Percentiles rank a stretch among this genome's conserved stretches.
Conservation (phyloP, 495 filamentous ascomycete species). For the Neurospora discreta region DNA sequence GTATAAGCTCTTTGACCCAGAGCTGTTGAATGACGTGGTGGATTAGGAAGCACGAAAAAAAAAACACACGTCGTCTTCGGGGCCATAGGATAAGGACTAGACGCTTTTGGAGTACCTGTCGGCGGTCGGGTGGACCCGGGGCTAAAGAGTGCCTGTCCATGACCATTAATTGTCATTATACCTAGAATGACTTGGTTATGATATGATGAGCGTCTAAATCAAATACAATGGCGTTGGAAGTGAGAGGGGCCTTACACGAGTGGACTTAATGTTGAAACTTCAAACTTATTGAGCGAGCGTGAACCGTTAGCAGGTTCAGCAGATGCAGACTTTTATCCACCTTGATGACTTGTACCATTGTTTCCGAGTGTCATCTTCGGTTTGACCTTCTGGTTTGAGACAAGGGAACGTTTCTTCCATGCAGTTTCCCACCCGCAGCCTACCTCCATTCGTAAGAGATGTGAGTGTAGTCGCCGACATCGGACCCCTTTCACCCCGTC, state of each 20-base stretch:
- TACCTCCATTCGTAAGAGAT: not conserved
- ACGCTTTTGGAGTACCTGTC: not conserved
- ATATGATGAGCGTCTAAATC: not conserved
- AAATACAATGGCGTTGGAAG: not conserved
- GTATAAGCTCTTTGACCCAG: constrained; percentile 52
- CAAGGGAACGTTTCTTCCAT: not conserved
- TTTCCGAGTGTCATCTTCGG: not conserved
- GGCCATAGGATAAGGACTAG: not conserved
- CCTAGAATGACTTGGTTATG: not conserved
- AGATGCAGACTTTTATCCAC: not conserved
- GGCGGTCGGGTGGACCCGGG: not conserved
- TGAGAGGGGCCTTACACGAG: not conserved
- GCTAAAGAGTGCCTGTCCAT: not conserved
- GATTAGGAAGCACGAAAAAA: not conserved
- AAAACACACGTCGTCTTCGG: not conserved
- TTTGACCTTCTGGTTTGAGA: not conserved
- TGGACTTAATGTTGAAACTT: not conserved
- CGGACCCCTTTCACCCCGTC: not conserved
- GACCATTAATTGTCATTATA: not conserved
- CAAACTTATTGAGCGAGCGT: not conserved
- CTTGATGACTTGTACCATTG: not conserved
- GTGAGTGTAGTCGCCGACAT: not conserved
- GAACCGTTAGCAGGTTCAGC: not conserved
- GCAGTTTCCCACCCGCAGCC: not conserved
- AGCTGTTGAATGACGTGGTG: constrained; percentile 7